These are phyloP conservation scores for Rhizopus microsporus DNA, from an alignment of 371 early-diverging fungal genomes.

Conservation along the genomic window DNA sequence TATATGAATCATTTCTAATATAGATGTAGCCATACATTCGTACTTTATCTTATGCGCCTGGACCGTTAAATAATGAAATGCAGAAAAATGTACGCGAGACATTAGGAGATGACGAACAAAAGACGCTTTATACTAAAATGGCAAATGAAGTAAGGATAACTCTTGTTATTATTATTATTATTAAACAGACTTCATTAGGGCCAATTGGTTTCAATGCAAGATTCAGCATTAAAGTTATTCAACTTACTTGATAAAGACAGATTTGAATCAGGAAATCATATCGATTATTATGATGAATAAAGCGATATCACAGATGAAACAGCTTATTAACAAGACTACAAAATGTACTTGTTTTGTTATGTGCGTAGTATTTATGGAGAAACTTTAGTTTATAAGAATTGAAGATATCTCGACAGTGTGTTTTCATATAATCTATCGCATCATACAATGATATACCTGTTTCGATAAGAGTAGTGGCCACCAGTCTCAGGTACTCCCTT, in stretches of 20 bases:
- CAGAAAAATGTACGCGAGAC: conserved; percentile 74
- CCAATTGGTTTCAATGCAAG: conserved; percentile 73
- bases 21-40: conserved; percentile 31
- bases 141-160: conserved; percentile 52
- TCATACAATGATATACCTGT: conserved; percentile 79
- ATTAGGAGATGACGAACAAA: conserved; percentile 73
- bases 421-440: conserved; percentile 74
- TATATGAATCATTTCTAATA: background rate
- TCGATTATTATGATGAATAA: conserved; percentile 76
- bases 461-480: conserved; percentile 83
- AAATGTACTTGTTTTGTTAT: conserved; percentile 48
- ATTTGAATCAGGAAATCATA: conserved; percentile 76
- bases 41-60: conserved; percentile 89
- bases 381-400: conserved; percentile 33
- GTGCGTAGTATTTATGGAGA: no score
- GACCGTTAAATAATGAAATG: conserved; percentile 90
- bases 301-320: background rate
- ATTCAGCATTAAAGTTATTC: conserved; percentile 67
- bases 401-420: conserved; percentile 79
- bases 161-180: conserved; percentile 1
- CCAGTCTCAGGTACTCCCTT: conserved; percentile 73
- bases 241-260: conserved; percentile 52
- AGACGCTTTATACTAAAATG: conserved; percentile 59
- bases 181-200: conserved; percentile 31
- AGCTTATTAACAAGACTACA: conserved; percentile 47